Evolutionary conservation across 2,329 filamentous ascomycete genomes (phyloP), one percentile per base, ranked within the genome.

Genomic region (Ophiostoma piceae): DNA sequence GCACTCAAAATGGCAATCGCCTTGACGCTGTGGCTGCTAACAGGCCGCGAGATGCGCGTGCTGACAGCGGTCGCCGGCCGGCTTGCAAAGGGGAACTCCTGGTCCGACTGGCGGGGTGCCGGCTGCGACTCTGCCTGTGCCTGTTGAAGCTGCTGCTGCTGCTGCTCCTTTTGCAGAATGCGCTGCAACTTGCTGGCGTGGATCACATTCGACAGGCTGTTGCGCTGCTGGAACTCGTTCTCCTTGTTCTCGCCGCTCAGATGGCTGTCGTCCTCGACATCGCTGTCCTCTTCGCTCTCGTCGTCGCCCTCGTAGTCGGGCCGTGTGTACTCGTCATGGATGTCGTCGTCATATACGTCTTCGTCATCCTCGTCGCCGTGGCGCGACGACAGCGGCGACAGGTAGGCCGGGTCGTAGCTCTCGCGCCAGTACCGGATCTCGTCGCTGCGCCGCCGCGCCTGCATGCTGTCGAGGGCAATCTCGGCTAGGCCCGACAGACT

Each of bases 361-460:
- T 75, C 62, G 19, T 64, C 32, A 4, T 71, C 71, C 19, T 69
- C 72, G 32, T 74, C 72, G 57, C 68, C 43, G 35, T 75, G 75
- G 26, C 73, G 54, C 8, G 84, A 85, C 3, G 84, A 84, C 41
- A 84, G 77, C 0, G 85, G 84, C 7, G 85, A 87, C 69, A 83
- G 75, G 67, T 84, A 79, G 0, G 80, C 69, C 0, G 81, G 81
- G 65, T 83, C 84, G 72, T 87, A 86, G 72, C 87, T 88, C 74
- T 86, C 84, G 71, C 87, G 82, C 86, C 87, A 89, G 74, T 86
- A 87, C 14, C 85, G 83, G 54, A 89, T 88, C 76, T 90, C 87
- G 69, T 87, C 86, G 75, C 86, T 89, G 39, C 87, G 83, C 47
- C 86, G 82, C 62, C 86, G 82, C 3, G 77, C 71, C 57, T 78